Evolutionary conservation across 768 basidiomycete genomes (phyloP).

Genomic region (Trametes villosa): DNA sequence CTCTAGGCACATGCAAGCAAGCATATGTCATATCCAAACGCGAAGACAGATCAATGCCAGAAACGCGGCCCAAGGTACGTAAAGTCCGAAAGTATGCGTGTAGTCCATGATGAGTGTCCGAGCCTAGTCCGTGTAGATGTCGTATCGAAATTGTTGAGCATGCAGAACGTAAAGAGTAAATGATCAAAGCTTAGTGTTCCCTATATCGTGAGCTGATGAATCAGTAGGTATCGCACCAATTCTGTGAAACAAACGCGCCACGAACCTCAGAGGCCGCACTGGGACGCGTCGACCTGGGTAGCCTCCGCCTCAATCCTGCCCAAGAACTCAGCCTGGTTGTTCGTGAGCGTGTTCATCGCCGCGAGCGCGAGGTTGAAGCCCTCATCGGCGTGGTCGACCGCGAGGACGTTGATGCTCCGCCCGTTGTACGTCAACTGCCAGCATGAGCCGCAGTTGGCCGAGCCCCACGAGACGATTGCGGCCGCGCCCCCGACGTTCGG

Average conservation of each 20-base stretch:
- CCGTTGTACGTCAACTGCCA: conserved; percentile 37
- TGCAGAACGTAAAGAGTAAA: neutral
- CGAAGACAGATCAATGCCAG: too few species aligned
- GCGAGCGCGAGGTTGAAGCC: conserved; percentile 41
- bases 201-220: neutral
- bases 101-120: neutral
- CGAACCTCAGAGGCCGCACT: conserved; percentile 50
- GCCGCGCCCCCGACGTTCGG: conserved; percentile 42
- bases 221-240: neutral
- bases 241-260: neutral
- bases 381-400: conserved; percentile 35
- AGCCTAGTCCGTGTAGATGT: neutral
- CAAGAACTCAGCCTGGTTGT: conserved; percentile 46
- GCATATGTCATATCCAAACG: too few species aligned
- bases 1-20: too few species aligned
- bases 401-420: conserved; percentile 35
- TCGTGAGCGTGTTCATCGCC: conserved; percentile 42
- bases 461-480: conserved; percentile 36
- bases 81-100: neutral
- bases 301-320: conserved; percentile 55
- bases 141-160: neutral
- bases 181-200: neutral
- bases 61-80: neutral
- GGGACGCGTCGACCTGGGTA: conserved; percentile 46
- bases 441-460: conserved; percentile 39